Conservation (phyloP, 352 stramenopile genomes). For the Pythium monospermum region DNA sequence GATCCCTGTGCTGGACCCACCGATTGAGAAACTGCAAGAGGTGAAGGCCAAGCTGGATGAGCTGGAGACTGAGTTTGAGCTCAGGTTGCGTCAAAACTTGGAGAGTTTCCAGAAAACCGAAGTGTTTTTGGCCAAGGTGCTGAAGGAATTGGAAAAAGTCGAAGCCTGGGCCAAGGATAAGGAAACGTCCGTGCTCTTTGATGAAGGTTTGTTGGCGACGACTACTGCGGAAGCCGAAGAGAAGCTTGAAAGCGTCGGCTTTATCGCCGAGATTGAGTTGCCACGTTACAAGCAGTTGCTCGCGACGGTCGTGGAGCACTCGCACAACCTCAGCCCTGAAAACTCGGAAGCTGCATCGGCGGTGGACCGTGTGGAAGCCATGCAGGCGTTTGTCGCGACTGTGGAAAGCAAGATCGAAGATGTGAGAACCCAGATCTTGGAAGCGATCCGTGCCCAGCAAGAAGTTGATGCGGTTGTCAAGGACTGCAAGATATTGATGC, state of each 20-base stretch:
- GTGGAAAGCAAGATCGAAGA: constrained; percentile 68
- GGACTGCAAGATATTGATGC: constrained; percentile 81
- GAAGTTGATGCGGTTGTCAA: constrained; percentile 82
- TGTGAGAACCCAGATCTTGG: constrained; percentile 48
- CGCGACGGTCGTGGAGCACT: constrained; percentile 54
- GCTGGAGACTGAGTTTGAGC: constrained; percentile 63
- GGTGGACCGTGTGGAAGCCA: constrained; percentile 63
- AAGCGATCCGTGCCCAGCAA: constrained; percentile 53
- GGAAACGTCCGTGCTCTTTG: constrained; percentile 61
- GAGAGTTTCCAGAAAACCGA: constrained; percentile 83
- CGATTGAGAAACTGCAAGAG: constrained; percentile 77
- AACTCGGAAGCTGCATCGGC: constrained; percentile 63
- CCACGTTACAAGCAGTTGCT: constrained; percentile 80
- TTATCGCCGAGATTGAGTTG: constrained; percentile 79
- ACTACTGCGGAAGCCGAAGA: constrained; percentile 71
- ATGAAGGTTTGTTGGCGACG: constrained; percentile 45
- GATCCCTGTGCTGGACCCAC: constrained; percentile 59
- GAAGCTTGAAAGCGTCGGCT: constrained; percentile 78
- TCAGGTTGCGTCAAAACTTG: constrained; percentile 66
- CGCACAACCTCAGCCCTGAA: constrained; percentile 60
- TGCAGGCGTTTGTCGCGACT: constrained; percentile 71
- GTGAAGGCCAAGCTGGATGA: constrained; percentile 64
- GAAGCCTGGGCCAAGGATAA: constrained; percentile 81
- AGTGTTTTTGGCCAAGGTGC: constrained; percentile 73
- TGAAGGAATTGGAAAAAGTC: constrained; percentile 85